A percentile compares a stretch with the other conserved stretches of the same genome.
phyloP scores from a whole-genome alignment of 2,329 filamentous ascomycete species.

The Fusarium sarcochroum region DNA sequence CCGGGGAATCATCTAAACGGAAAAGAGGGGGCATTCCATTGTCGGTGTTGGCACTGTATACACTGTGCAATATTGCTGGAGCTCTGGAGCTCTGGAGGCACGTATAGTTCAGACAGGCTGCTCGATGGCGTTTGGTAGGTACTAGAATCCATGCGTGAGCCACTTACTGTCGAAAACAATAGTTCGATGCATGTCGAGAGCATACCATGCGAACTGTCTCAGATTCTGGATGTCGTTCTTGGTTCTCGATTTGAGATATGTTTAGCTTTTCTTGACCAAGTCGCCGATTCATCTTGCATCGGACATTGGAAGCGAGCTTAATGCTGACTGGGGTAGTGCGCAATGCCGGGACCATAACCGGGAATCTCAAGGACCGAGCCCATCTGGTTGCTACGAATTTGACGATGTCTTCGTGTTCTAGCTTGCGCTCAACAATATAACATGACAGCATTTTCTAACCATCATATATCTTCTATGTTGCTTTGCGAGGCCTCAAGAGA shows the following conservation, averaged over 20 bases:
- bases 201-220: constrained; percentile 37
- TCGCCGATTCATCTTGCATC: constrained; percentile 36
- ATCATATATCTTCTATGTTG: constrained; percentile 3
- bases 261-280: constrained; percentile 8
- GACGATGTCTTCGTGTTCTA: constrained; percentile 5
- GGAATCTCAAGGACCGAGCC: constrained; percentile 19
- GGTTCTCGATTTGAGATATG: constrained; percentile 21
- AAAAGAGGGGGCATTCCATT: constrained; percentile 26
- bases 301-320: constrained; percentile 28
- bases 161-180: constrained; percentile 31
- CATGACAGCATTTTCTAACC: background rate
- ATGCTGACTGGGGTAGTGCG: constrained; percentile 16
- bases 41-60: constrained; percentile 11
- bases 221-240: constrained; percentile 22
- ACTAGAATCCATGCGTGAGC: constrained; percentile 23
- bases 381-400: constrained; percentile 3
- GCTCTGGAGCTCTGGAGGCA: background rate
- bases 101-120: background rate
- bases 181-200: constrained; percentile 30
- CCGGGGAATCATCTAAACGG: constrained; percentile 25
- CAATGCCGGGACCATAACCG: constrained; percentile 29
- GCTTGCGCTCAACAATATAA: background rate
- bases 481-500: constrained; percentile 1
- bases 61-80: background rate
- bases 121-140: constrained; percentile 21